Conservation (phyloP, 371 early-diverging fungal genomes). For the Batkoa obscura region DNA sequence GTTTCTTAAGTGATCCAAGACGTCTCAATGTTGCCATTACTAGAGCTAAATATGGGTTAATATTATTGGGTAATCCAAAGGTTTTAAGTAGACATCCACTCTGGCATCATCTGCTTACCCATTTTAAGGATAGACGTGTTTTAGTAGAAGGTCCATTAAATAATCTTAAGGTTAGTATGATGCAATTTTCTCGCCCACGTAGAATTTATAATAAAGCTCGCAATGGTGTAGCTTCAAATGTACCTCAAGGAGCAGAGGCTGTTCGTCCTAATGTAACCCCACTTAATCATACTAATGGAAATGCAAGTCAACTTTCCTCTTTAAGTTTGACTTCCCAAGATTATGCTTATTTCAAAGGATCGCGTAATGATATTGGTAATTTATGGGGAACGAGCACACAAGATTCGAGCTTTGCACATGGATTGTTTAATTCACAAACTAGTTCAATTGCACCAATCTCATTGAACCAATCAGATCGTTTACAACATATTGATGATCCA, state of each 20-base stretch:
- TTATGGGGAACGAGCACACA: no score
- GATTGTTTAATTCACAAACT: no score
- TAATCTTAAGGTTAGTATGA: constrained; percentile 67
- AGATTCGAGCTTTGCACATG: no score
- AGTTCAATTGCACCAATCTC: not conserved
- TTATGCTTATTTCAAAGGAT: no score
- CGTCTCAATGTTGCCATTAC: constrained; percentile 97
- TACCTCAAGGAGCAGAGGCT: no score
- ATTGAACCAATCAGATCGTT: not conserved
- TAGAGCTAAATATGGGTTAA: constrained; percentile 86
- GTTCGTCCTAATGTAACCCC: no score
- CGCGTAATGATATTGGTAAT: no score
- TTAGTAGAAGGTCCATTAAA: constrained; percentile 89
- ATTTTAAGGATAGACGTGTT: constrained; percentile 76
- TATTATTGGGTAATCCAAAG: constrained; percentile 92
- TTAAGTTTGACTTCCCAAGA: no score
- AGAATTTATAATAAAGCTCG: constrained; percentile 1
- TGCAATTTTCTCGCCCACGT: constrained; percentile 65
- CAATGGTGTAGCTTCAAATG: no score
- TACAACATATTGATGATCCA: not conserved
- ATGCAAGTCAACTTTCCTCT: no score
- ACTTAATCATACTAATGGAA: no score
- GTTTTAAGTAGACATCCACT: constrained; percentile 81
- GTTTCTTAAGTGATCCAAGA: constrained; percentile 93
- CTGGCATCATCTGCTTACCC: constrained; percentile 89